Evolutionary conservation across 2,329 filamentous ascomycete species (phyloP).

Genomic region (Trichoderma oligosporum): DNA sequence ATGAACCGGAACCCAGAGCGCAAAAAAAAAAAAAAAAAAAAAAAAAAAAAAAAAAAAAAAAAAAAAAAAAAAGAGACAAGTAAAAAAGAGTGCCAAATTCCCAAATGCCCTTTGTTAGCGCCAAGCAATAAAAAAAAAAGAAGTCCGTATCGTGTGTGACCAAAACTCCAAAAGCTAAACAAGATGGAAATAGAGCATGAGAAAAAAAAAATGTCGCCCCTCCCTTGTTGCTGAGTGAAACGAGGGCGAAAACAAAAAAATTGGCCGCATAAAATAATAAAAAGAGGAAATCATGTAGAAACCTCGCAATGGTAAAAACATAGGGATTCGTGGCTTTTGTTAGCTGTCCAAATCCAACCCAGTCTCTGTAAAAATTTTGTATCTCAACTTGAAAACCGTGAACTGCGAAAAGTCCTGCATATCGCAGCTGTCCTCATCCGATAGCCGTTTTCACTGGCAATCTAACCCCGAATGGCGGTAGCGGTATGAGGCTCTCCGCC

Average conservation of each 20-base stretch:
- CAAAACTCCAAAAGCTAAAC: constrained; percentile 13
- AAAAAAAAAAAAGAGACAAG: neutral
- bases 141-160: constrained; percentile 9
- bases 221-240: constrained; percentile 6
- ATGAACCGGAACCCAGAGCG: constrained; percentile 16
- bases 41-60: neutral
- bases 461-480: constrained; percentile 46
- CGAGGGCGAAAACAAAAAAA: constrained; percentile 1
- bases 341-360: constrained; percentile 3
- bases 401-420: constrained; percentile 9
- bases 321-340: neutral
- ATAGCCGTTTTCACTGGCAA: constrained; percentile 22
- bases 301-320: constrained; percentile 4
- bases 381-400: constrained; percentile 7
- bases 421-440: constrained; percentile 12
- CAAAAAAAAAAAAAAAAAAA: neutral
- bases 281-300: neutral
- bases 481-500: constrained; percentile 46
- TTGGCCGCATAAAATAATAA: neutral
- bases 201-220: neutral
- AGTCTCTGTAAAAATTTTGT: neutral
- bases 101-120: constrained; percentile 17
- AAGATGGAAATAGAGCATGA: neutral
- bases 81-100: neutral
- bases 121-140: constrained; percentile 6